A percentile compares a stretch with the other conserved stretches of the same genome.
Evolutionary conservation across 2,329 filamentous ascomycete genomes (phyloP).

Genomic region (Xylaria sp.): DNA sequence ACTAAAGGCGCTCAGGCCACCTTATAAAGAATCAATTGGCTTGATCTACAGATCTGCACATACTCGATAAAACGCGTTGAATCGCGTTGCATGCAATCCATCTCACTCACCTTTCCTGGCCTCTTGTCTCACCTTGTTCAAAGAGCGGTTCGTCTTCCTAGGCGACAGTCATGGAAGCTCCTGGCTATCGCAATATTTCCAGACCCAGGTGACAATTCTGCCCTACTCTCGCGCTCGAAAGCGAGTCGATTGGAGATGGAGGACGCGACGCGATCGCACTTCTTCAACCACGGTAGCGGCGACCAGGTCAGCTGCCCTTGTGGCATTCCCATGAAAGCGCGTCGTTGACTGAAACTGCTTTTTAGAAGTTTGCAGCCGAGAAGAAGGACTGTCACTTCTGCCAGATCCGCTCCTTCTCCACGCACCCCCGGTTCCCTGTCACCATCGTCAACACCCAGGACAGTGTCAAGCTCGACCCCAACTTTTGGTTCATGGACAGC

Average conservation of each 20-base stretch:
- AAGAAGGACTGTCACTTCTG: slow-evolving; percentile 61
- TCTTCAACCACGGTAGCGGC: slow-evolving; percentile 49
- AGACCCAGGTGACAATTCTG: slow-evolving; percentile 7
- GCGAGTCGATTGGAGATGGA: slow-evolving; percentile 49
- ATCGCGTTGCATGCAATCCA: too few relatives aligned
- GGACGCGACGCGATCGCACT: slow-evolving; percentile 49
- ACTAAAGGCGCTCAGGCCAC: too few relatives aligned
- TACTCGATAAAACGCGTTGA: too few relatives aligned
- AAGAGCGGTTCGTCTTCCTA: not conserved
- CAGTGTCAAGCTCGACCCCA: slow-evolving; percentile 55
- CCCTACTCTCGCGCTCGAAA: not conserved
- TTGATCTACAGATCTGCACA: too few relatives aligned
- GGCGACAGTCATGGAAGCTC: slow-evolving; percentile 12
- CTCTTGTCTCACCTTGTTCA: too few relatives aligned
- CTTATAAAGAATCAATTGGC: too few relatives aligned
- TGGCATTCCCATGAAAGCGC: not conserved
- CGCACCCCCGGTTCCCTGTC: slow-evolving; percentile 54
- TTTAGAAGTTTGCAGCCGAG: slow-evolving; percentile 43
- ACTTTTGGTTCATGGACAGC: slow-evolving; percentile 70
- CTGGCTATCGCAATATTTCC: not conserved
- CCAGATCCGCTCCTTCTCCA: slow-evolving; percentile 59
- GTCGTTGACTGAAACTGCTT: not conserved
- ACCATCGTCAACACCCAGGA: slow-evolving; percentile 68
- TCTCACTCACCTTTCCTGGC: too few relatives aligned
- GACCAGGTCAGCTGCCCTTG: slow-evolving; percentile 36